Conservation (phyloP, 2,329 filamentous ascomycete genomes). For the Sporothrix euskadiensis region DNA sequence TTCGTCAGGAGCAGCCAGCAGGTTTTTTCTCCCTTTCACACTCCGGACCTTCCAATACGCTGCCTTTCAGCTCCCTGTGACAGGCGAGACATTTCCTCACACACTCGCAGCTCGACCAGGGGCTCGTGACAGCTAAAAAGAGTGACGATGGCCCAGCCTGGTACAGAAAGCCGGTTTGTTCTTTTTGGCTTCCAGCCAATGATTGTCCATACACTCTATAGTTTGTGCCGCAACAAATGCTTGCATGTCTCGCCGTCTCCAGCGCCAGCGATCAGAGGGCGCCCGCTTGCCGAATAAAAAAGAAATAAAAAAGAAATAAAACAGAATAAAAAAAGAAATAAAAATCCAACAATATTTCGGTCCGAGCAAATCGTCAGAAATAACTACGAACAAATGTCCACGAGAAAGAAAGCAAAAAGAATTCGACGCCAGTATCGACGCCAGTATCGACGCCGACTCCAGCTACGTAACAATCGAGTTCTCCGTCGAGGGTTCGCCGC, state of each 20-base stretch:
- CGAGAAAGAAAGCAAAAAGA: not conserved
- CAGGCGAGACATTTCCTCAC: not conserved
- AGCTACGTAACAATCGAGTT: not conserved
- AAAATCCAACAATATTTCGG: not conserved
- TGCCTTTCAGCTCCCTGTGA: slow-evolving; percentile 4
- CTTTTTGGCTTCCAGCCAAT: not conserved
- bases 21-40: not conserved
- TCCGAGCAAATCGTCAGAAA: not conserved
- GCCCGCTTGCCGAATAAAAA: not conserved
- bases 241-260: not conserved
- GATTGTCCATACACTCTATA: not conserved
- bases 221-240: not conserved
- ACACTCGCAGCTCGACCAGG: not conserved
- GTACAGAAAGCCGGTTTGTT: not conserved
- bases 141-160: not conserved
- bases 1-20: not conserved
- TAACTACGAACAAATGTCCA: not conserved
- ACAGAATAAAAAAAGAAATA: too few species aligned
- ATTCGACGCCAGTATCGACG: not conserved
- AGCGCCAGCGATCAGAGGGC: not conserved
- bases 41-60: not conserved
- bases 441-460: not conserved
- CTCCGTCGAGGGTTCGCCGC: not conserved
- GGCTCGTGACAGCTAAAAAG: not conserved
- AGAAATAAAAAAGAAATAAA: too few species aligned